Evolutionary conservation across 1,284 basidiomycete species (phyloP).

Genomic region (Ceratobasidium sp.): DNA sequence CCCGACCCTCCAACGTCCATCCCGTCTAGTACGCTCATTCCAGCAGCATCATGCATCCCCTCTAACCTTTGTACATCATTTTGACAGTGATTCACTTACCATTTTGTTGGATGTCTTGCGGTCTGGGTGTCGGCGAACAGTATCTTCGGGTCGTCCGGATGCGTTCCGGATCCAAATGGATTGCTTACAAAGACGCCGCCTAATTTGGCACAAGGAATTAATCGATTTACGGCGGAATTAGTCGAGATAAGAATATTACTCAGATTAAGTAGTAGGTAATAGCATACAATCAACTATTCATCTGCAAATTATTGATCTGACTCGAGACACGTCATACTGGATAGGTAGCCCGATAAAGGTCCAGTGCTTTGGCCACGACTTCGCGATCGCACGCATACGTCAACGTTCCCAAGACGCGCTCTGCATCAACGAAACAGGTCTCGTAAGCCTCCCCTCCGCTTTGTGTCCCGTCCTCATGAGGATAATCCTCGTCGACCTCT

Average conservation of each 20-base stretch:
- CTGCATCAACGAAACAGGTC: conserved; percentile 37
- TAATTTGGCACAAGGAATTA: neutral
- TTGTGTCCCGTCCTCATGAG: conserved; percentile 29
- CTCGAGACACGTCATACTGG: neutral
- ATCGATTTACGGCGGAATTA: neutral
- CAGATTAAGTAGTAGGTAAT: neutral
- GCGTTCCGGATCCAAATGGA: conserved; percentile 21
- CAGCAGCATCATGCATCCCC: conserved; percentile 42
- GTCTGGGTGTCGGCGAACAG: conserved; percentile 15
- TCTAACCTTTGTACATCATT: conserved; percentile 43
- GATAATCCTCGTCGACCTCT: conserved; percentile 30
- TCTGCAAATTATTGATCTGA: neutral
- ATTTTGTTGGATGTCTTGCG: conserved; percentile 46
- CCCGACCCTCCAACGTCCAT: neutral
- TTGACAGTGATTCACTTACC: conserved; percentile 44
- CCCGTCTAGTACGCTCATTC: conserved; percentile 1
- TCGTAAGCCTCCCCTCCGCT: conserved; percentile 29
- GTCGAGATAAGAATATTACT: neutral
- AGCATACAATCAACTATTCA: conserved; percentile 34
- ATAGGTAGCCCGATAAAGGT: conserved; percentile 37
- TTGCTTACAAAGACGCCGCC: neutral
- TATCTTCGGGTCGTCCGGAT: conserved; percentile 17
- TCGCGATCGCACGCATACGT: conserved; percentile 40
- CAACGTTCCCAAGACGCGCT: conserved; percentile 35
- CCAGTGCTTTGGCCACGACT: conserved; percentile 40